A percentile compares a stretch with the other conserved stretches of the same genome.
These are phyloP conservation scores for Chenopodium formosanum DNA, from an alignment of 148 eudicot genomes.

Conservation along the genomic window DNA sequence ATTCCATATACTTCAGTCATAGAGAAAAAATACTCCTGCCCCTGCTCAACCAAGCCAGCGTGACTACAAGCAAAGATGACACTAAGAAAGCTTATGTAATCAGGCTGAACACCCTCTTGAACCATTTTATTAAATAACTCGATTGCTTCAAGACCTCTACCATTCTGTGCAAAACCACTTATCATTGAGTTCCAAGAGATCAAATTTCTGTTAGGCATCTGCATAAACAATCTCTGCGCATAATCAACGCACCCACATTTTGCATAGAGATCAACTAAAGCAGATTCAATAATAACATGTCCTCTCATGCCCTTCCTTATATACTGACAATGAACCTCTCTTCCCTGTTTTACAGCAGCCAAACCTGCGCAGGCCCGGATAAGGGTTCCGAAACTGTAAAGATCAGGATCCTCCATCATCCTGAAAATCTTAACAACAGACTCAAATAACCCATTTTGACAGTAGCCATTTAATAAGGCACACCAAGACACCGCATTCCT, in stretches of 20 bases:
- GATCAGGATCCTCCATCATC: constrained; percentile 42
- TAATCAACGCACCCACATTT: constrained; percentile 70
- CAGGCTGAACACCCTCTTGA: constrained; percentile 50
- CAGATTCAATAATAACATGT: constrained; percentile 72
- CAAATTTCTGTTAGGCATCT: constrained; percentile 59
- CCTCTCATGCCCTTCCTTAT: constrained; percentile 56
- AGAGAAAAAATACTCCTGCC: constrained; percentile 46
- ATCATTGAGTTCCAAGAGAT: constrained; percentile 92
- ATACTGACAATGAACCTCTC: constrained; percentile 80
- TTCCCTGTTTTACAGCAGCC: constrained; percentile 67
- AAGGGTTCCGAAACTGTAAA: constrained; percentile 77
- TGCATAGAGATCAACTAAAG: constrained; percentile 82
- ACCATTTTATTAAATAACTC: constrained; percentile 56
- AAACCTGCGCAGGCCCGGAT: constrained; percentile 87
- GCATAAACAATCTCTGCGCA: constrained; percentile 60
- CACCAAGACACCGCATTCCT: constrained; percentile 70
- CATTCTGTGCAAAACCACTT: constrained; percentile 82
- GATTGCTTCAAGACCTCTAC: constrained; percentile 67
- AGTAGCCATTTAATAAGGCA: constrained; percentile 78
- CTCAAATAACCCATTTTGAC: constrained; percentile 62
- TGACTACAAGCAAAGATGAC: constrained; percentile 91
- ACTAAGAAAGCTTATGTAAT: constrained; percentile 66
- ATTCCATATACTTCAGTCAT: constrained; percentile 55
- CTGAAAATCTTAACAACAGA: constrained; percentile 55
- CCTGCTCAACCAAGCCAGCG: constrained; percentile 72